These are phyloP conservation scores for Moniliella sp. DNA, from an alignment of 1,284 basidiomycete genomes.

Conservation along the genomic window DNA sequence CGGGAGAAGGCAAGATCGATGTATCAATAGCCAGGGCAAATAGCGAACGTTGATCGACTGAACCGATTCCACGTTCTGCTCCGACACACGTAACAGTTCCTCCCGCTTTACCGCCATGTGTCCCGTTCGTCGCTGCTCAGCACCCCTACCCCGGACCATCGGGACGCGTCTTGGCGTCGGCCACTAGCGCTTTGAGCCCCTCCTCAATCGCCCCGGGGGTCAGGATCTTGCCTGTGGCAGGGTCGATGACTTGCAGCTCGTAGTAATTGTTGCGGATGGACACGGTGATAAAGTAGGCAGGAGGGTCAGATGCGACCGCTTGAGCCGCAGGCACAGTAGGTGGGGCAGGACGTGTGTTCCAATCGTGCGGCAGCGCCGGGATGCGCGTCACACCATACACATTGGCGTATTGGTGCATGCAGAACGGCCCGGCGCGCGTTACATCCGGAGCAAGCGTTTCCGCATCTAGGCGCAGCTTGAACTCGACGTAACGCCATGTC, in stretches of 20 bases:
- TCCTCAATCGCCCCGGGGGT: conserved; percentile 42
- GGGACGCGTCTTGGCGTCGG: conserved; percentile 47
- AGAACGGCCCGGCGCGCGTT: conserved; percentile 40
- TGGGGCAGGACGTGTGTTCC: too few species aligned
- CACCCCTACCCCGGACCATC: conserved; percentile 44
- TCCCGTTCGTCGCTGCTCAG: conserved; percentile 63
- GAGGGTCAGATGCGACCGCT: too few species aligned
- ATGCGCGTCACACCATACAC: conserved; percentile 32
- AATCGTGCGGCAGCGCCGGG: conserved; percentile 36
- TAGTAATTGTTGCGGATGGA: conserved; percentile 65
- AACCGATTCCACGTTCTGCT: conserved; percentile 45
- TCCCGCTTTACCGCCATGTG: conserved; percentile 55
- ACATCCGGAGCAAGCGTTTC: conserved; percentile 37
- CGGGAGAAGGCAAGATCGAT: conserved; percentile 34
- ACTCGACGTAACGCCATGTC: conserved; percentile 52
- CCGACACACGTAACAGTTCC: conserved; percentile 49
- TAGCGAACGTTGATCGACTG: conserved; percentile 51
- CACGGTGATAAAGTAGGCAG: conserved; percentile 47
- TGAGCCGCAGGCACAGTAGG: too few species aligned
- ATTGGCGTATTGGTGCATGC: conserved; percentile 43
- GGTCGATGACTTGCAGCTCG: conserved; percentile 44
- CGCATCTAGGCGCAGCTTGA: conserved; percentile 51
- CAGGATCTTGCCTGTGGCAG: conserved; percentile 25
- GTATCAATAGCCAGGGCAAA: conserved; percentile 48
- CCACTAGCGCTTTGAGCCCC: conserved; percentile 46